Evolutionary conservation across 768 basidiomycete genomes (phyloP).

Genomic region (Lentinula raphanica): DNA sequence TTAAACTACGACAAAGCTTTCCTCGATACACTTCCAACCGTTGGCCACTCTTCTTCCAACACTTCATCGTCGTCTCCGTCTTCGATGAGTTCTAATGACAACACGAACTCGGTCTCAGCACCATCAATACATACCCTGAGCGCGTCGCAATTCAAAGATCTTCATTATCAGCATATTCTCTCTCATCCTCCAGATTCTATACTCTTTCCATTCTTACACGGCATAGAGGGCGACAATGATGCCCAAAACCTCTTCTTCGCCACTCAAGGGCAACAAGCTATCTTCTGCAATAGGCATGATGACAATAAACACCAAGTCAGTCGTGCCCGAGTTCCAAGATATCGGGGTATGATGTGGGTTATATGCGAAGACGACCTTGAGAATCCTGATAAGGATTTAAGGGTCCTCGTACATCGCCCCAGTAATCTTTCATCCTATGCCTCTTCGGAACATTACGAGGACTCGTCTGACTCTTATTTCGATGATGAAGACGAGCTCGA

Average conservation of each 20-base stretch:
- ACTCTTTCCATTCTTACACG: slow-evolving; percentile 87
- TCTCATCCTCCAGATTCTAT: slow-evolving; percentile 64
- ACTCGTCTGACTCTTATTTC: slow-evolving; percentile 12
- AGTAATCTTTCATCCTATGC: slow-evolving; percentile 10
- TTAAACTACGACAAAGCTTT: slow-evolving; percentile 2
- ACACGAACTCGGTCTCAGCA: not conserved
- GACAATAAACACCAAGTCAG: slow-evolving; percentile 8
- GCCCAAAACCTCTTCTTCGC: slow-evolving; percentile 82
- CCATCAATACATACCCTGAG: not conserved
- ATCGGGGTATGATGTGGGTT: slow-evolving; percentile 82
- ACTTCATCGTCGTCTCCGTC: not conserved
- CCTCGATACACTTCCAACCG: not conserved
- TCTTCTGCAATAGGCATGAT: slow-evolving; percentile 1
- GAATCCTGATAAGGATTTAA: slow-evolving; percentile 22
- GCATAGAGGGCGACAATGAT: slow-evolving; percentile 74
- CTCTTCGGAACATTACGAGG: slow-evolving; percentile 10
- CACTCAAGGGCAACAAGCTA: slow-evolving; percentile 19
- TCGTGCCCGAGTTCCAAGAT: slow-evolving; percentile 33
- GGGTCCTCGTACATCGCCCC: slow-evolving; percentile 27
- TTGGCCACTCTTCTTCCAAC: not conserved
- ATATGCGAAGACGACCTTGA: slow-evolving; percentile 66
- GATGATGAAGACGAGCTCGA: slow-evolving; percentile 20
- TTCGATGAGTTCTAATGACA: not conserved
- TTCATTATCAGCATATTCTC: slow-evolving; percentile 39
- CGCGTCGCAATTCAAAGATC: slow-evolving; percentile 3